These are phyloP conservation scores for Ophiostoma sp. DNA, from an alignment of 2,329 filamentous ascomycete species.

Conservation along the genomic window DNA sequence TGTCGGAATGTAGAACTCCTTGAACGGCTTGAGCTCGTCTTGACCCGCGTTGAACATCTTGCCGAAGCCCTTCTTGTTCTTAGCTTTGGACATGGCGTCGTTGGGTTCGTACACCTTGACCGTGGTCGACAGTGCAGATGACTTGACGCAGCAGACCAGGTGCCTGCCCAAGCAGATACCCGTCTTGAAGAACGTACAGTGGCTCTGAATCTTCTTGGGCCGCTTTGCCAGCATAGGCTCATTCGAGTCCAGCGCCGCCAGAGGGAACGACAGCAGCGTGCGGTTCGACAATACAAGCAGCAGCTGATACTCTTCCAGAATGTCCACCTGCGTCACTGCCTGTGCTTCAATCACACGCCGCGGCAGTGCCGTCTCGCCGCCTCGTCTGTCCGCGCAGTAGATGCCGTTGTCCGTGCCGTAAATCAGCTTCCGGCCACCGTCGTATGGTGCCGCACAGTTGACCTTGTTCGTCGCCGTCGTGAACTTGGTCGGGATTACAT, in stretches of 20 bases:
- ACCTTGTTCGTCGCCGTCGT: constrained; percentile 69
- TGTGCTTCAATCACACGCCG: constrained; percentile 79
- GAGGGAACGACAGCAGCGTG: constrained; percentile 80
- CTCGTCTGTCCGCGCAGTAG: constrained; percentile 84
- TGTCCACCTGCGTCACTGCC: constrained; percentile 90
- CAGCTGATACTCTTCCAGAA: constrained; percentile 89
- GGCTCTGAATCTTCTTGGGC: constrained; percentile 92
- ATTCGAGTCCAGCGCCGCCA: constrained; percentile 78
- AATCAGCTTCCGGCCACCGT: constrained; percentile 90
- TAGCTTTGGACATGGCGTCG: constrained; percentile 85
- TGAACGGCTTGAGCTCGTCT: constrained; percentile 93
- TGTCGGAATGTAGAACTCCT: constrained; percentile 98
- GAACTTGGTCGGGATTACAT: constrained; percentile 54
- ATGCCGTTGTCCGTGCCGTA: constrained; percentile 93
- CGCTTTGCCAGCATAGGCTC: constrained; percentile 77
- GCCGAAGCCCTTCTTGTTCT: constrained; percentile 90
- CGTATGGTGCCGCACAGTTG: constrained; percentile 90
- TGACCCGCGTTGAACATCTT: constrained; percentile 93
- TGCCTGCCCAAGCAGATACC: constrained; percentile 92
- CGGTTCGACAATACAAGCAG: constrained; percentile 90
- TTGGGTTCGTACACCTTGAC: constrained; percentile 99
- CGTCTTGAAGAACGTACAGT: constrained; percentile 97
- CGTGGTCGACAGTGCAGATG: constrained; percentile 83
- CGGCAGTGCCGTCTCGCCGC: constrained; percentile 72
- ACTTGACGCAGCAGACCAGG: constrained; percentile 94